Conservation (phyloP, 2,329 filamentous ascomycete species). For the Akanthomyces uredinophilus region DNA sequence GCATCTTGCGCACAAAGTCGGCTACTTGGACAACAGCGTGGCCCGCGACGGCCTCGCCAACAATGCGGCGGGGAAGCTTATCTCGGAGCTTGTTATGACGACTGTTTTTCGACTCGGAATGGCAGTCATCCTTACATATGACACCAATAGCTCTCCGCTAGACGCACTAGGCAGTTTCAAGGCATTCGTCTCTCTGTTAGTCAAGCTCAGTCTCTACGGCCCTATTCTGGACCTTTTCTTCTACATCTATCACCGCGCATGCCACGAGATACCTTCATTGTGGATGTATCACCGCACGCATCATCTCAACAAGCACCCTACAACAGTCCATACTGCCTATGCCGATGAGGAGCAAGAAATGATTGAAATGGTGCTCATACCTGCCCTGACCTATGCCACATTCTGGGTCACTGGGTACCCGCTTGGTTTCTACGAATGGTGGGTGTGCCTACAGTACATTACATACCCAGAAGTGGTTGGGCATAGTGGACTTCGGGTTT, state of each 20-base stretch:
- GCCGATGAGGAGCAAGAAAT: conserved; percentile 38
- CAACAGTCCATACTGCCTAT: conserved; percentile 33
- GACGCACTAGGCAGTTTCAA: no score
- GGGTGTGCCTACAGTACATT: conserved; percentile 41
- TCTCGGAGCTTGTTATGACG: no score
- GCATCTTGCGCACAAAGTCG: no score
- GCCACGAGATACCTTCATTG: conserved; percentile 34
- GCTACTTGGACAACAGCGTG: no score
- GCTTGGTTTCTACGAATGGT: conserved; percentile 43
- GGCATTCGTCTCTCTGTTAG: no score
- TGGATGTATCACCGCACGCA: conserved; percentile 39
- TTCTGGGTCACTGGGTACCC: conserved; percentile 31
- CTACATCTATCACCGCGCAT: conserved; percentile 36
- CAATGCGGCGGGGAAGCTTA: no score
- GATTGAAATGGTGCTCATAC: conserved; percentile 37
- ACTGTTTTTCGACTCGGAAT: no score
- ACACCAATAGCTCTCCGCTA: no score
- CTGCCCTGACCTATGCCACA: conserved; percentile 32
- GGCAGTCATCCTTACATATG: no score
- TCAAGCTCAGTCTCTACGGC: conserved; percentile 29
- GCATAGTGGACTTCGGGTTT: conserved; percentile 35
- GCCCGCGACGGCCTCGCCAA: no score
- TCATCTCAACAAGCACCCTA: conserved; percentile 40
- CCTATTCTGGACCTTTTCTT: conserved; percentile 38
- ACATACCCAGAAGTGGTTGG: conserved; percentile 35